Conservation (phyloP, 139 green algal species). For the Nannochloris sp. region DNA sequence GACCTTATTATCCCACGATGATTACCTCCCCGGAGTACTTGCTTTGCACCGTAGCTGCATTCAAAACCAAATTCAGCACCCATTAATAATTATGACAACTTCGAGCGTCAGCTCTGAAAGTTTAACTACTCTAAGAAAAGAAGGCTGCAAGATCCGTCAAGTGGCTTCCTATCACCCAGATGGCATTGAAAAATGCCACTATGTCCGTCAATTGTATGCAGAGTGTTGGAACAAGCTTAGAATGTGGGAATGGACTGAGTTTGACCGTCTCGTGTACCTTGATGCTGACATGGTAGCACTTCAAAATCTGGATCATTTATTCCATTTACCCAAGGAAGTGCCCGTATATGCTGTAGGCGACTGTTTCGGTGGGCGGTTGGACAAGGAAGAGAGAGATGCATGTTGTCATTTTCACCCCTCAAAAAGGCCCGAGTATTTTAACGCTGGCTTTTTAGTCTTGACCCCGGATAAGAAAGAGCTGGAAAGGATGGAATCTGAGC, state of each 20-base stretch:
- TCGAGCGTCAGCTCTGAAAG: neutral
- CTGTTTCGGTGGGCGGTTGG: conserved; percentile 6
- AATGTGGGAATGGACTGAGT: conserved; percentile 21
- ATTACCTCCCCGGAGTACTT: conserved; percentile 21
- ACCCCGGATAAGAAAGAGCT: conserved; percentile 5
- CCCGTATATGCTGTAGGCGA: conserved; percentile 17
- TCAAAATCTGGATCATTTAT: conserved; percentile 15
- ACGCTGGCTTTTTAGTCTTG: conserved; percentile 24
- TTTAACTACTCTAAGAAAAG: neutral
- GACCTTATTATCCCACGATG: conserved; percentile 19
- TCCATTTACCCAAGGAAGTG: conserved; percentile 11
- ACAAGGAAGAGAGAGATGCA: conserved; percentile 9
- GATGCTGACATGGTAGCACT: conserved; percentile 24
- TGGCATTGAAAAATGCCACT: conserved; percentile 8
- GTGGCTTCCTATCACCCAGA: neutral
- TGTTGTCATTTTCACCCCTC: conserved; percentile 21
- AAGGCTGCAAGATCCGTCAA: conserved; percentile 7
- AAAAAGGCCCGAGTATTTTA: conserved; percentile 15
- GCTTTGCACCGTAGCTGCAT: conserved; percentile 3
- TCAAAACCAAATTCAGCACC: neutral
- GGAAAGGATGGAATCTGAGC: neutral
- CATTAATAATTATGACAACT: conserved; percentile 16
- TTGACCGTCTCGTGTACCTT: conserved; percentile 18
- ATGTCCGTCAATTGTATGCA: conserved; percentile 12
- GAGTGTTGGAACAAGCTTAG: conserved; percentile 26